These are phyloP conservation scores for Fusarium foetens DNA, from an alignment of 2,329 filamentous ascomycete species.

Conservation along the genomic window DNA sequence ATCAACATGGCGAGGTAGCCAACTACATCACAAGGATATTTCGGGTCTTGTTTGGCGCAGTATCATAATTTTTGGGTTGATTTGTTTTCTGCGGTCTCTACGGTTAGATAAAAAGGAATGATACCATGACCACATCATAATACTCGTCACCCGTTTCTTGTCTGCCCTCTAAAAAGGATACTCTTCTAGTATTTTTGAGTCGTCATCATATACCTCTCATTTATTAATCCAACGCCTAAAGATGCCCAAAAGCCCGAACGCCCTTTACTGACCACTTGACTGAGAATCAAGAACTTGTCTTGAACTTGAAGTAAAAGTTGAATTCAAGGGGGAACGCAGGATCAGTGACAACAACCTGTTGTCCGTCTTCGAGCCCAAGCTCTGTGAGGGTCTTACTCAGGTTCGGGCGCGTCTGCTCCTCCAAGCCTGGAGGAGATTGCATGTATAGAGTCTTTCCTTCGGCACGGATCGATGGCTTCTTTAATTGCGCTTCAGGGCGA, in stretches of 20 bases:
- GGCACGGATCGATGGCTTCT: conserved; percentile 85
- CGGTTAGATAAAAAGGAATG: conserved; percentile 49
- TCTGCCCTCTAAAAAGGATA: conserved; percentile 43
- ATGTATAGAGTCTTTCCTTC: conserved; percentile 91
- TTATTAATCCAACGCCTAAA: conserved; percentile 44
- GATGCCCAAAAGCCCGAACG: conserved; percentile 40
- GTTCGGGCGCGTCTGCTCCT: conserved; percentile 86
- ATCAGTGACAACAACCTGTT: conserved; percentile 93
- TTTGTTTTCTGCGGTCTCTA: conserved; percentile 37
- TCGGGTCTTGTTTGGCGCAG: conserved; percentile 37
- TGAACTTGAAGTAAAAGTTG: conserved; percentile 64
- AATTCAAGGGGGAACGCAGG: conserved; percentile 84
- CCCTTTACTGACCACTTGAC: conserved; percentile 17
- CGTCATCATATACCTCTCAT: conserved; percentile 6
- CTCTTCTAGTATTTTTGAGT: conserved; percentile 40
- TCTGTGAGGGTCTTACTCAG: conserved; percentile 80
- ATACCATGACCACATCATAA: conserved; percentile 48
- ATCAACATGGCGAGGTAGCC: conserved; percentile 67
- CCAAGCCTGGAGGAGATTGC: conserved; percentile 81
- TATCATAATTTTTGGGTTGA: conserved; percentile 36
- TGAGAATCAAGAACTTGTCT: conserved; percentile 33
- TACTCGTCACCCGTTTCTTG: conserved; percentile 16
- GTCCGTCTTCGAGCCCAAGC: conserved; percentile 76
- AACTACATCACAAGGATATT: conserved; percentile 30
- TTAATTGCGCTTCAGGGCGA: conserved; percentile 89